Percentiles rank a stretch among this genome's conserved stretches.
Evolutionary conservation across 345 rosid species (phyloP).

Genomic region (Erodium maritimum): DNA sequence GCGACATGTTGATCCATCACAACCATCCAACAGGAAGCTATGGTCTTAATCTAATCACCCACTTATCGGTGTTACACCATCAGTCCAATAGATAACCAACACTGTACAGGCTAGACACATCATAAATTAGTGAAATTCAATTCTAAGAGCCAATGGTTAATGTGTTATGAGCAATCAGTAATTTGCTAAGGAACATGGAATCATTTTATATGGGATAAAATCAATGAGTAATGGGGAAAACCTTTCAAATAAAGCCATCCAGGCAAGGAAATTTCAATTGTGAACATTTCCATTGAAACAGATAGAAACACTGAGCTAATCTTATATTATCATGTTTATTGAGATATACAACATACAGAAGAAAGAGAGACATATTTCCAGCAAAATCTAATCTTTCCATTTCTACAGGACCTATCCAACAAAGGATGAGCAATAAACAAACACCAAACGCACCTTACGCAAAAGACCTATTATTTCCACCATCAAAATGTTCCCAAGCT

Average conservation of each 20-base stretch:
- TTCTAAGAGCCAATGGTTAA: neutral
- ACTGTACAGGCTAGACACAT: neutral
- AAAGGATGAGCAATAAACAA: conserved; percentile 13
- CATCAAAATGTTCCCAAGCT: neutral
- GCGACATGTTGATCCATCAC: neutral
- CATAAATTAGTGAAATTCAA: neutral
- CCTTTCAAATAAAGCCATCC: too few species aligned
- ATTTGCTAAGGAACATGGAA: neutral
- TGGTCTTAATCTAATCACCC: neutral
- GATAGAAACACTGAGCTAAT: conserved; percentile 4
- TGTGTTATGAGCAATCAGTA: neutral
- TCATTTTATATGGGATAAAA: neutral
- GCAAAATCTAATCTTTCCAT: conserved; percentile 26
- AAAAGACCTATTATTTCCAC: neutral
- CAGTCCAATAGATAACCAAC: neutral
- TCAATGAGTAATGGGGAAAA: neutral
- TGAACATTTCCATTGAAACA: neutral
- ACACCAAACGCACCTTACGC: conserved; percentile 26
- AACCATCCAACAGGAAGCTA: neutral
- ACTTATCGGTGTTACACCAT: neutral
- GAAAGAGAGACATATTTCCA: conserved; percentile 8
- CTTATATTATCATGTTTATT: conserved; percentile 20
- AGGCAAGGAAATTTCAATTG: neutral
- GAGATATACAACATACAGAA: conserved; percentile 36
- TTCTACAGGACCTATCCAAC: conserved; percentile 48